These are phyloP conservation scores for Raffaelea ambrosiae DNA, from an alignment of 2,329 filamentous ascomycete genomes.

Conservation along the genomic window DNA sequence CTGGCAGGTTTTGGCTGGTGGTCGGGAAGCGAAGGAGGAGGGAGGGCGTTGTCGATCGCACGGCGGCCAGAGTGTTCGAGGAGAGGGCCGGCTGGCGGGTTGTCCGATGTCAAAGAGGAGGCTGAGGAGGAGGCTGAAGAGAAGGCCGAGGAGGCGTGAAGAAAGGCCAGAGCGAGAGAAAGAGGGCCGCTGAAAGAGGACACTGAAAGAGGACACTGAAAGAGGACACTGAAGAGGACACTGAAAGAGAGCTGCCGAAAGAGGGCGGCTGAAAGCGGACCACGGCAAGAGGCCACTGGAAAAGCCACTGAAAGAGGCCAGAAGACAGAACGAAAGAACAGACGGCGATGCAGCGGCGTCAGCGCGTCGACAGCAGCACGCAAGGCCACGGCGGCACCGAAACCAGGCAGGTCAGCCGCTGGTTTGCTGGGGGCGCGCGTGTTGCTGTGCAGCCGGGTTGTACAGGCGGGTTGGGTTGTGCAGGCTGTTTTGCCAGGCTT, in stretches of 20 bases:
- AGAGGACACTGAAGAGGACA: not conserved
- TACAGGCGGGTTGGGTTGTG: too few species aligned
- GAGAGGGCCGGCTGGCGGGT: not conserved
- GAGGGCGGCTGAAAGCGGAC: not conserved
- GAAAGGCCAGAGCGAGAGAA: too few species aligned
- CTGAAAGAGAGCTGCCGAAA: not conserved
- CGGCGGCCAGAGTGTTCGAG: too few species aligned
- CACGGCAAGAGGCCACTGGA: not conserved
- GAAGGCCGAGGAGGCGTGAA: not conserved
- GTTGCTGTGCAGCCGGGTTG: too few species aligned
- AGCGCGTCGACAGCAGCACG: not conserved
- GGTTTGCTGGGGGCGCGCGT: too few species aligned
- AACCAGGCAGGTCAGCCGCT: not conserved
- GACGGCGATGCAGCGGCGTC: not conserved
- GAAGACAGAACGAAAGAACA: not conserved
- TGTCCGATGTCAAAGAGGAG: not conserved
- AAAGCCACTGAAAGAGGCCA: too few species aligned
- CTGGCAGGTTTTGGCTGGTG: not conserved
- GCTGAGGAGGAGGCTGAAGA: not conserved
- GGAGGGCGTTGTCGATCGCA: too few species aligned
- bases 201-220: not conserved
- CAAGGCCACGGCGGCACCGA: not conserved
- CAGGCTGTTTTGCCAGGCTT: too few species aligned
- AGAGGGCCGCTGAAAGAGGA: too few species aligned
- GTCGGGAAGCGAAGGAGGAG: too few species aligned